Evolutionary conservation across 140 eudicot genomes (phyloP).

Genomic region (Anethum foeniculum): DNA sequence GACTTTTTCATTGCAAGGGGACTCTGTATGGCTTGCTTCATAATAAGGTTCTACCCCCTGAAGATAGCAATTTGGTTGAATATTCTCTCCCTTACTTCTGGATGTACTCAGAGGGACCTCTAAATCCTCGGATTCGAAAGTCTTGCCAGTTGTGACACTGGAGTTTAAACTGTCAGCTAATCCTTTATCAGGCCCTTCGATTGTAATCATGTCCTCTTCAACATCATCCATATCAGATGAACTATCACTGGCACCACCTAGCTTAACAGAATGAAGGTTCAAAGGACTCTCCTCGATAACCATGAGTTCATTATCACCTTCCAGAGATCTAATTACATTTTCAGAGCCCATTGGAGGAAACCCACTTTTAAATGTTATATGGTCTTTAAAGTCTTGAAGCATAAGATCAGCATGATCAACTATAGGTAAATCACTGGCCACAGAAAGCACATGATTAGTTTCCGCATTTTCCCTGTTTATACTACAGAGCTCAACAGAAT

Average conservation of each 20-base stretch:
- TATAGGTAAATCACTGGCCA: slow-evolving; percentile 10
- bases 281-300: slow-evolving; percentile 11
- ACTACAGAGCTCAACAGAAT: slow-evolving; percentile 12
- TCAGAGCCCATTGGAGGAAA: slow-evolving; percentile 10
- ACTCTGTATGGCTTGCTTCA: neutral
- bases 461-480: neutral
- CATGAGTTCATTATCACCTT: slow-evolving; percentile 7
- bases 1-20: neutral
- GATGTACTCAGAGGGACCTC: neutral
- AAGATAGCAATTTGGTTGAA: neutral
- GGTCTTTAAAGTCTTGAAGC: slow-evolving; percentile 25
- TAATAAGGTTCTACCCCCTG: neutral
- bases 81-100: neutral
- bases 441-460: slow-evolving; percentile 6
- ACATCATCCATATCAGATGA: neutral
- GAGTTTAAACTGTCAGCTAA: slow-evolving; percentile 7
- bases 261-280: neutral
- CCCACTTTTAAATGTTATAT: slow-evolving; percentile 2
- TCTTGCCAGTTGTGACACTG: neutral
- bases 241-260: neutral
- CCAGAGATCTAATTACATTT: slow-evolving; percentile 9
- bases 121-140: neutral
- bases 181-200: slow-evolving; percentile 4
- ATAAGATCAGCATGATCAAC: slow-evolving; percentile 5
- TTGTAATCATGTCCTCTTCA: neutral